Percentiles rank a stretch among this genome's conserved stretches.
Conservation (phyloP, 257 asterid species). For the Scutellaria barbata region DNA sequence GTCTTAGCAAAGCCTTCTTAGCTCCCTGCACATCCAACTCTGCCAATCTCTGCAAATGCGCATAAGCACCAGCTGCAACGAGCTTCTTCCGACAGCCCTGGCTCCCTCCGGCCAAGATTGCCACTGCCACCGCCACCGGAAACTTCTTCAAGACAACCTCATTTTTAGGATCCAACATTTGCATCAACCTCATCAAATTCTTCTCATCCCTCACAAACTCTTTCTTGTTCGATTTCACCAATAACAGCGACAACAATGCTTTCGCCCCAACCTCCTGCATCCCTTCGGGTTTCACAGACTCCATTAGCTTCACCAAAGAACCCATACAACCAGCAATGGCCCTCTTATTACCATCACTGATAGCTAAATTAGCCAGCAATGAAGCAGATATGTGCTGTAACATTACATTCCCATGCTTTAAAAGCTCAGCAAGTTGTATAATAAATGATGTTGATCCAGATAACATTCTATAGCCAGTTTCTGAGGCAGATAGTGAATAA, state of each 20-base stretch:
- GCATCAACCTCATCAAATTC: conserved; percentile 70
- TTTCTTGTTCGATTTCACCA: conserved; percentile 71
- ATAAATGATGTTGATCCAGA: conserved; percentile 68
- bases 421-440: conserved; percentile 65
- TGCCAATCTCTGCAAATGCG: conserved; percentile 71
- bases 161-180: conserved; percentile 75
- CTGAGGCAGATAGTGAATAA: conserved; percentile 71
- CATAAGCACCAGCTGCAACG: conserved; percentile 66
- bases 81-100: conserved; percentile 84
- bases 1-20: conserved; percentile 85
- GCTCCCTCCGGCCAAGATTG: conserved; percentile 87
- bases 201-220: conserved; percentile 86
- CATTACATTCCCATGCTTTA: conserved; percentile 71
- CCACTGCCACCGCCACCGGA: conserved; percentile 75
- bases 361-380: conserved; percentile 67
- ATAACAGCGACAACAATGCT: conserved; percentile 75
- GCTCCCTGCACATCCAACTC: conserved; percentile 81
- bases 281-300: conserved; percentile 84
- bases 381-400: conserved; percentile 86
- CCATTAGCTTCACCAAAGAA: conserved; percentile 84
- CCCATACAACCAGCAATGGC: conserved; percentile 74
- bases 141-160: conserved; percentile 75
- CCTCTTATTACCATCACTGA: conserved; percentile 74
- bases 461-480: conserved; percentile 57
- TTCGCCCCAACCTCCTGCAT: conserved; percentile 88